Base-by-base conservation (phyloP, 257 asterid species). In the Paraleonurus japonicus region DNA sequence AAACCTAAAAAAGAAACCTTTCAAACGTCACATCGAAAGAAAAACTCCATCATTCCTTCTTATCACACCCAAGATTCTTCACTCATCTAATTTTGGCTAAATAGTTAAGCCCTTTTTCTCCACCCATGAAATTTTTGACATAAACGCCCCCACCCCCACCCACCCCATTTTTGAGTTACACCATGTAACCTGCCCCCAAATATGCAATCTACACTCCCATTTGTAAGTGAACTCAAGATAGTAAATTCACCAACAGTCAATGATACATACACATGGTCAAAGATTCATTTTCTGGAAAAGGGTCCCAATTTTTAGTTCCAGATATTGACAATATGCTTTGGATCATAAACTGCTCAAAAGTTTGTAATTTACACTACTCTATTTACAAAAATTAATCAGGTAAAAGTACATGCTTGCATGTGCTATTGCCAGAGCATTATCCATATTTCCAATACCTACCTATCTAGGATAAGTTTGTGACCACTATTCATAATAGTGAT, bases 371-470 rank as follows among this genome's bases (percentile, higher is more conserved):
- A 37, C 45, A 37, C 45, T 37, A 10, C 15, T 10, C 3, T 35
- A 63, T 20, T 37, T 20, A 9, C 6, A 39, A 55, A 8, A 41
- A 41, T 65, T 58, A 65, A 41, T 65, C 30, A 41, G 15, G 16
- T 39, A 23, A 65, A 65, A 41, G 55, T 65, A 65, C 39, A 39
- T 23, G 32, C 70, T 12, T 1, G 35, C 69, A 65, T 39, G 70
- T 65, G 70, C 41, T 23, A 41, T 39, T 65, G 70, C 41, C 70
- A 65, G 70, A 65, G 7, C 58, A 65, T 10, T 17, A 23, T 65
- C 37, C 23, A 65, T 17, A 39, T 0, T 22, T 65, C 57, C 69
- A 64, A 15, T 43, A 43, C 48, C 4, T 35, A 9, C 22, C 22
- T 19, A 48, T 11, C 16, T 13, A 27, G 53, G 59, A 45, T 45